Conservation (phyloP, 192 early-diverging fungal species). For the Dissophora ornata region DNA sequence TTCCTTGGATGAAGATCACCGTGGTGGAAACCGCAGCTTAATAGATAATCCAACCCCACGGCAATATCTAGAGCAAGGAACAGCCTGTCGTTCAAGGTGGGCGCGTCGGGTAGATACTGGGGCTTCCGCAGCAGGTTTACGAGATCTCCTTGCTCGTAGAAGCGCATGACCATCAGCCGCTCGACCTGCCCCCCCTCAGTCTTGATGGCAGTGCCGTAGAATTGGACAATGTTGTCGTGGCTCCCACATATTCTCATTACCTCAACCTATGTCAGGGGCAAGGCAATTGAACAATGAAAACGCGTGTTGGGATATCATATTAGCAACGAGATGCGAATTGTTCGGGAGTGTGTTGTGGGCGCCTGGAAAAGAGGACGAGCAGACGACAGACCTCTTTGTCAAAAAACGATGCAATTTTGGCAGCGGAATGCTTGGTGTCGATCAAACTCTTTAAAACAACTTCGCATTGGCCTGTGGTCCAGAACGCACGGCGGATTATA, state of each 20-base stretch:
- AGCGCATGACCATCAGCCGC: slow-evolving; percentile 33
- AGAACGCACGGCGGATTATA: slow-evolving; percentile 19
- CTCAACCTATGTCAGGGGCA: slow-evolving; percentile 12
- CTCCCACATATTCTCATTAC: slow-evolving; percentile 31
- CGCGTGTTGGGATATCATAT: too few relatives aligned
- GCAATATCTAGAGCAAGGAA: slow-evolving; percentile 33
- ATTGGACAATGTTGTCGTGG: slow-evolving; percentile 34
- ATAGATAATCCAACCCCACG: slow-evolving; percentile 18
- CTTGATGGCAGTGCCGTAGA: slow-evolving; percentile 29
- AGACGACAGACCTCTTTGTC: slow-evolving; percentile 24
- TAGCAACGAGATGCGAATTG: too few relatives aligned
- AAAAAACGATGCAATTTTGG: slow-evolving; percentile 22
- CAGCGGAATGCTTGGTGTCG: slow-evolving; percentile 7
- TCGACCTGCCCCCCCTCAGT: neutral
- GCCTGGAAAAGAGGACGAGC: neutral
- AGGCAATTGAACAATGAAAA: neutral
- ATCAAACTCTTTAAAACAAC: slow-evolving; percentile 24
- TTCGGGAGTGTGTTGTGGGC: too few relatives aligned
- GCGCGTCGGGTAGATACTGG: neutral
- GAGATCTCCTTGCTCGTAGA: slow-evolving; percentile 24
- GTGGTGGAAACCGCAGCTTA: slow-evolving; percentile 32
- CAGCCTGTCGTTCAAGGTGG: slow-evolving; percentile 1
- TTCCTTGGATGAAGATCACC: slow-evolving; percentile 39
- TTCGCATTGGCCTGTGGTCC: neutral
- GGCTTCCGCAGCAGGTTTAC: slow-evolving; percentile 7